Evolutionary conservation across 257 asterid genomes (phyloP).

Genomic region (Nyctanthes arbortristis): DNA sequence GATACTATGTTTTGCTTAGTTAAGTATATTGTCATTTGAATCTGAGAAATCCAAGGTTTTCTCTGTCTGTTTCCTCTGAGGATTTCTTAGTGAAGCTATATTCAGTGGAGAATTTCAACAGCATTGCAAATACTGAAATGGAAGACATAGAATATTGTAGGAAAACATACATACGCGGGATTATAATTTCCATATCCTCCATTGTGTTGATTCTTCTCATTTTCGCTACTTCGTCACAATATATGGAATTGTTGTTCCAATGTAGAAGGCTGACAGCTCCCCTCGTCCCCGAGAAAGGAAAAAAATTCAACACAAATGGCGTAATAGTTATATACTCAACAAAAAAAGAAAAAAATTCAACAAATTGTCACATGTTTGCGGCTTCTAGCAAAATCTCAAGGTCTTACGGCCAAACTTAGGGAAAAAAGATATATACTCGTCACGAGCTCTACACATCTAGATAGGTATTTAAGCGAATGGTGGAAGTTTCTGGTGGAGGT

Average conservation of each 20-base stretch:
- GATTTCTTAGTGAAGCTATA: neutral
- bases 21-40: neutral
- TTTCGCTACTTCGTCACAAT: conserved; percentile 20
- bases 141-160: conserved; percentile 31
- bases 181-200: conserved; percentile 27
- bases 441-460: no score
- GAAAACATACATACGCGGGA: conserved; percentile 30
- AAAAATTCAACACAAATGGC: conserved; percentile 8
- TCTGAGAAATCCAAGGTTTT: neutral
- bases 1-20: neutral
- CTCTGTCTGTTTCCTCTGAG: neutral
- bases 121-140: conserved; percentile 18
- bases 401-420: no score
- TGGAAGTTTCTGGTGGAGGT: no score
- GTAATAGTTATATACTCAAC: no score
- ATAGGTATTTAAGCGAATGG: no score
- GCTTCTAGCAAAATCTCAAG: no score
- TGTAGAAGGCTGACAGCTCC: conserved; percentile 1
- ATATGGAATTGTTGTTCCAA: conserved; percentile 26
- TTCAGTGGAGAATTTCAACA: conserved; percentile 26
- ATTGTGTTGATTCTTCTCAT: conserved; percentile 19
- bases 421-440: no score
- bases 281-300: neutral
- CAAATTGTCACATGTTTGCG: no score
- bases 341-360: no score